Conservation (phyloP, 2,329 filamentous ascomycete genomes). For the Xylaria arbuscula region DNA sequence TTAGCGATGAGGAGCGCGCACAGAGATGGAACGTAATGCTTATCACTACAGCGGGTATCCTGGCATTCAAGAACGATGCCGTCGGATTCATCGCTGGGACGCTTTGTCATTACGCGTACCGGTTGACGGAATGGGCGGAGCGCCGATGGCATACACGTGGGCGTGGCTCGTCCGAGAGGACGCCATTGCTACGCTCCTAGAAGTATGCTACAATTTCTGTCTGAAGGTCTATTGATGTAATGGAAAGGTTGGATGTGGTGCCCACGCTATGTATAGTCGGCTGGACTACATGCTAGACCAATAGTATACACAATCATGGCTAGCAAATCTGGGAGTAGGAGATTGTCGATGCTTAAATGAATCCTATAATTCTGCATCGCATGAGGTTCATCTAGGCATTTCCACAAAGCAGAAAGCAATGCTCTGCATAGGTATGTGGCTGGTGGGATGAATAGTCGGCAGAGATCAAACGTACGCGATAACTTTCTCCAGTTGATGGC, state of each 20-base stretch:
- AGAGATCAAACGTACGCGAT: not conserved
- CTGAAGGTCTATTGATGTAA: not conserved
- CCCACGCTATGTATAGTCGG: not conserved
- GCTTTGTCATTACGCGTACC: slow-evolving; percentile 78
- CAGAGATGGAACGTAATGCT: slow-evolving; percentile 91
- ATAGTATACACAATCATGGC: not conserved
- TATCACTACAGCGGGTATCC: slow-evolving; percentile 81
- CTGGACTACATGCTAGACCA: not conserved
- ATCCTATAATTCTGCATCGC: not conserved
- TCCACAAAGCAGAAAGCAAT: not conserved
- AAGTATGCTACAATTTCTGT: not conserved
- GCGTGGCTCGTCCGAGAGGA: slow-evolving; percentile 48
- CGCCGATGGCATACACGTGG: slow-evolving; percentile 37
- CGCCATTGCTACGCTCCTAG: slow-evolving; percentile 46
- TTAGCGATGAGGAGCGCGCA: slow-evolving; percentile 74
- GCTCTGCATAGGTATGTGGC: not conserved
- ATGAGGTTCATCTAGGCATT: not conserved
- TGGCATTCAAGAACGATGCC: slow-evolving; percentile 91
- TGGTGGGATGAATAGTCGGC: not conserved
- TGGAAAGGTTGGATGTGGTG: not conserved
- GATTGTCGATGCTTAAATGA: not conserved
- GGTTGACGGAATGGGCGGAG: slow-evolving; percentile 55
- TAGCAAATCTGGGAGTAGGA: not conserved
- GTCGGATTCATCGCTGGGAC: slow-evolving; percentile 87
- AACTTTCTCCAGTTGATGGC: not conserved